Evolutionary conservation across 148 eudicot genomes (phyloP), one percentile per base, ranked within the genome.

Genomic region (Rhododendron mucronatum): DNA sequence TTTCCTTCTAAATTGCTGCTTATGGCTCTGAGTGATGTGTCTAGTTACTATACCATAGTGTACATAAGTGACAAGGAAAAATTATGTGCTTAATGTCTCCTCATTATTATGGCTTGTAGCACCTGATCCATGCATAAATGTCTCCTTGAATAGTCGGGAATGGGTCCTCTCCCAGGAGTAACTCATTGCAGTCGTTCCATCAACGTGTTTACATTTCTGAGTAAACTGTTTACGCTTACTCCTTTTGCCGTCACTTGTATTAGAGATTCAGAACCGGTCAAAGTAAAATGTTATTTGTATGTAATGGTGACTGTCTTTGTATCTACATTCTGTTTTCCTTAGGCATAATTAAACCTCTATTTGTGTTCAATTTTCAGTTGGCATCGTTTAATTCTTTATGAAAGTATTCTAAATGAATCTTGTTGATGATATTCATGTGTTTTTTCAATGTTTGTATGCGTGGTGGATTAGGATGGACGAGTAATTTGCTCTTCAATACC

Each of bases 401-500:
- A 20, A 8, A 41, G 7, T 41, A 39, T 82, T 26, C 23, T 30
- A n/a, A 28, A 37, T 61, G 2, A 39, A 51, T 23, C 3, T 1
- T 44, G 1, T 23, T 53, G 50, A 45, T 67, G 76, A 5, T 65
- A 80, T 50, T 50, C 67, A 18, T n/a, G 3, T 20, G 53, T 63
- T 23, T 51, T 8, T 26, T 44, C 37, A 51, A 30, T 86, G 57
- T 39, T 71, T 55, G 33, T 13, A 26, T 74, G 84, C 41, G 53
- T 53, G 26, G 35, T 80, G 61, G 55, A 26, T 84, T 85, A 94
- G 97, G 96, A 93, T 88, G 98, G 95, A 87, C 84, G 91, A 59
- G 90, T 85, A 18, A 91, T 95, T 74, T 95, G 99, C 91, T 90
- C 97, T 18, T 96, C 99, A 18, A 85, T 50, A 50, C 96, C 98